Base-by-base conservation (phyloP, 306 rosid species). In the Cucumis hystrix region DNA sequence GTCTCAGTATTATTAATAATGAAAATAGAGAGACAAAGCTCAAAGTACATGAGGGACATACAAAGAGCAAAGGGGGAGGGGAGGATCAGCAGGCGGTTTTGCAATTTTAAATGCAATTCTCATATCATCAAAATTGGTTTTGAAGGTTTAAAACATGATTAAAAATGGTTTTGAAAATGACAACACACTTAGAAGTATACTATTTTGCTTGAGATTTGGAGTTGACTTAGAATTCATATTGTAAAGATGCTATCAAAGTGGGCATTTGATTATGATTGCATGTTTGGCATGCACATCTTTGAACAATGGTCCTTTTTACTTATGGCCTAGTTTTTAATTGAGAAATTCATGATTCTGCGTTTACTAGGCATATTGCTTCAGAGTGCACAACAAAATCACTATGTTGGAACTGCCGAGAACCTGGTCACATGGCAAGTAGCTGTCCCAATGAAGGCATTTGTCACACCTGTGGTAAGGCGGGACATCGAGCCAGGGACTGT, bases 331-430 rank as follows among this genome's bases (percentile, higher is more conserved):
- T 15, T 23, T 28, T 6, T 9, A 8, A 72, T 28, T 16, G 40
- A 72, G 25, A 7, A 49, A 28, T 72, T 72, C 52, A 39, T 51
- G 61, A 51, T 66, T 6, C 76, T 51, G 75, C 14, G 10, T 72
- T 45, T 37, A 18, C 51, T 54, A 95, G 99, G 90, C 99, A 95
- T 87, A 89, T 95, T 82, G 97, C 97, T 83, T 89, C 97, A 20
- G 99, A 95, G 85, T 95, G 99, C 82, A 84, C 96, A 73, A 92
- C 97, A 10, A 95, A 95, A 79, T 90, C 99, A 0, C 87, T 95
- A 74, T 95, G 97, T 84, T 95, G 99, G 99, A 95, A 95, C 78
- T 95, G 98, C 81, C 89, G 97, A 56, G 98, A 95, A 83, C 92
- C 97, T 25, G 98, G 98, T 20, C 98, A 95, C 89, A 84, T 95